Conservation (phyloP, 1,284 basidiomycete species). For the Trichosporon sp. region DNA sequence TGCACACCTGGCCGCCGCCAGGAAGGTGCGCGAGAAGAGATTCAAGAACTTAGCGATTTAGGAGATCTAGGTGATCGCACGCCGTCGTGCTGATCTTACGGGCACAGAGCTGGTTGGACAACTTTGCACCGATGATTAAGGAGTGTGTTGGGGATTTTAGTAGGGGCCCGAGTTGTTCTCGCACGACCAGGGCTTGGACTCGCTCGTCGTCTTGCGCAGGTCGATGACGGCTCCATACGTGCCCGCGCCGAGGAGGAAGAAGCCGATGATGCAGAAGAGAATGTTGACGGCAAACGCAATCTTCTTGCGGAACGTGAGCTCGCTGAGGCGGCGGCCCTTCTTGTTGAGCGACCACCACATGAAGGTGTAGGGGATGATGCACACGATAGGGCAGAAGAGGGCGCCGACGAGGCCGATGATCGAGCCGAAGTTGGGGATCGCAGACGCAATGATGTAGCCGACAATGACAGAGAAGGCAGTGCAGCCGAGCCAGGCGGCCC, state of each 20-base stretch:
- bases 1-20: no score
- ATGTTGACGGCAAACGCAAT: constrained; percentile 28
- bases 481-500: constrained; percentile 62
- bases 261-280: constrained; percentile 35
- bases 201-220: constrained; percentile 6
- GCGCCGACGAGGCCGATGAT: constrained; percentile 43
- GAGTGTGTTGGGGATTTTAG: background rate
- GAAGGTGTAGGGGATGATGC: constrained; percentile 34
- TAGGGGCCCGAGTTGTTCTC: constrained; percentile 26
- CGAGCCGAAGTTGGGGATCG: constrained; percentile 38
- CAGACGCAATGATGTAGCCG: constrained; percentile 31
- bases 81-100: background rate
- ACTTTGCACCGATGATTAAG: background rate
- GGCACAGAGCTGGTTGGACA: background rate
- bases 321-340: constrained; percentile 18
- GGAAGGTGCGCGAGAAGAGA: no score
- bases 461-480: constrained; percentile 41
- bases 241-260: constrained; percentile 43
- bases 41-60: background rate
- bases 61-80: no score
- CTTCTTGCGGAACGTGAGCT: constrained; percentile 4
- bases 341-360: constrained; percentile 48
- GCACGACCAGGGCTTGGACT: constrained; percentile 25
- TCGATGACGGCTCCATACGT: constrained; percentile 42
- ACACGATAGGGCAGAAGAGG: constrained; percentile 37